Evolutionary conservation across 768 basidiomycete species (phyloP).

Genomic region (Lentinula sp.): DNA sequence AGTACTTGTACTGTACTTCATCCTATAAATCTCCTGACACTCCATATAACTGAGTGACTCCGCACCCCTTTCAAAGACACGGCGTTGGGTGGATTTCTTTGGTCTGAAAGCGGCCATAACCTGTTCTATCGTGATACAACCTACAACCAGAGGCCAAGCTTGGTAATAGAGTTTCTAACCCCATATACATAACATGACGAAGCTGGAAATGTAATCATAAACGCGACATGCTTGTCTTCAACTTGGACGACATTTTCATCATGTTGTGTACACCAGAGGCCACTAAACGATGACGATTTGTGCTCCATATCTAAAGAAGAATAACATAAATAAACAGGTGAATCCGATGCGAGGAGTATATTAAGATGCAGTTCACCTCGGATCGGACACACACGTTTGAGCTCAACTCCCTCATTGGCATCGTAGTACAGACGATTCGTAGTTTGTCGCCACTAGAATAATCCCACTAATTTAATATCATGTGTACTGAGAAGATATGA

Average conservation of each 20-base stretch:
- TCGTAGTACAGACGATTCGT: background rate
- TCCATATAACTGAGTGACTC: background rate
- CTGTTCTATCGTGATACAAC: too few species aligned
- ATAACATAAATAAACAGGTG: background rate
- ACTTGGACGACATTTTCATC: background rate
- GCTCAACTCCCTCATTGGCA: background rate
- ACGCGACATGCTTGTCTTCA: background rate
- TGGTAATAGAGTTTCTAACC: too few species aligned
- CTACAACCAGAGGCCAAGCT: too few species aligned
- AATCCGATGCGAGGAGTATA: background rate
- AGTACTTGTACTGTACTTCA: background rate
- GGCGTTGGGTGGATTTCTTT: too few species aligned
- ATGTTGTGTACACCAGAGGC: background rate
- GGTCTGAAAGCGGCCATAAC: too few species aligned
- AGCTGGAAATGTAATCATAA: background rate
- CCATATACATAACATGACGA: too few species aligned
- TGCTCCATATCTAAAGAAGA: background rate
- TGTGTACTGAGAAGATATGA: background rate
- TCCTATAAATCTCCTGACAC: background rate
- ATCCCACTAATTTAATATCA: background rate
- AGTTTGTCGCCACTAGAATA: background rate
- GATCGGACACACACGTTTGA: constrained; percentile 1
- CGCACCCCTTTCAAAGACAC: too few species aligned
- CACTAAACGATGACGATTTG: background rate
- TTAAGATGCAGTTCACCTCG: background rate